These are phyloP conservation scores for Candida caryicola DNA, from an alignment of 805 yeast species.

Conservation along the genomic window DNA sequence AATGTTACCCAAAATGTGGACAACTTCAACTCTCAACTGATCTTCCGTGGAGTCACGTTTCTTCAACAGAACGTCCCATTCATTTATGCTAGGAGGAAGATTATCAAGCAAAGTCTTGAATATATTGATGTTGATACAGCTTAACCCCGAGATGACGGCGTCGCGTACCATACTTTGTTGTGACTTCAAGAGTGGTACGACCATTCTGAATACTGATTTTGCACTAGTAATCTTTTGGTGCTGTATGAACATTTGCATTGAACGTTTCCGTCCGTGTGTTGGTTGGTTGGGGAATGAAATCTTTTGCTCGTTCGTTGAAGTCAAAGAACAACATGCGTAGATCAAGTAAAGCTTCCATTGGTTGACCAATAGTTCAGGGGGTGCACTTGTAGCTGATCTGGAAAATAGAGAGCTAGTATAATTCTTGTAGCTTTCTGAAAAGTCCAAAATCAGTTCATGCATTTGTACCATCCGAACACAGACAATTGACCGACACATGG, in stretches of 20 bases:
- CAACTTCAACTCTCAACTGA: slow-evolving; percentile 65
- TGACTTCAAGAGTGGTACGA: slow-evolving; percentile 73
- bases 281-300: slow-evolving; percentile 50
- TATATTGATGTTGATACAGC: slow-evolving; percentile 87
- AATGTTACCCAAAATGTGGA: slow-evolving; percentile 68
- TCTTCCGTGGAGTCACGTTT: slow-evolving; percentile 36
- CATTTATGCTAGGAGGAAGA: slow-evolving; percentile 56
- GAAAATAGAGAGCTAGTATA: slow-evolving; percentile 37
- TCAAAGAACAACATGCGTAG: slow-evolving; percentile 87
- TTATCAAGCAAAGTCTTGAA: slow-evolving; percentile 79
- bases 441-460: slow-evolving; percentile 62
- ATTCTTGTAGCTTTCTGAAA: slow-evolving; percentile 45
- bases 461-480: slow-evolving; percentile 86
- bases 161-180: slow-evolving; percentile 71
- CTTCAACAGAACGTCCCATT: slow-evolving; percentile 40
- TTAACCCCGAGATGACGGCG: slow-evolving; percentile 84
- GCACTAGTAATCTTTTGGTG: slow-evolving; percentile 94
- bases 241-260: slow-evolving; percentile 78
- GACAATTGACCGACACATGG: slow-evolving; percentile 85
- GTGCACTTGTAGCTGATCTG: slow-evolving; percentile 27
- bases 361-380: slow-evolving; percentile 70
- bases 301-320: slow-evolving; percentile 85
- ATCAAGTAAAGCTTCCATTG: slow-evolving; percentile 89
- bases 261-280: slow-evolving; percentile 69
- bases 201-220: slow-evolving; percentile 81